Conservation (phyloP, 164 flowering plant species). For the Kalanchoe fedtschenkoi region DNA sequence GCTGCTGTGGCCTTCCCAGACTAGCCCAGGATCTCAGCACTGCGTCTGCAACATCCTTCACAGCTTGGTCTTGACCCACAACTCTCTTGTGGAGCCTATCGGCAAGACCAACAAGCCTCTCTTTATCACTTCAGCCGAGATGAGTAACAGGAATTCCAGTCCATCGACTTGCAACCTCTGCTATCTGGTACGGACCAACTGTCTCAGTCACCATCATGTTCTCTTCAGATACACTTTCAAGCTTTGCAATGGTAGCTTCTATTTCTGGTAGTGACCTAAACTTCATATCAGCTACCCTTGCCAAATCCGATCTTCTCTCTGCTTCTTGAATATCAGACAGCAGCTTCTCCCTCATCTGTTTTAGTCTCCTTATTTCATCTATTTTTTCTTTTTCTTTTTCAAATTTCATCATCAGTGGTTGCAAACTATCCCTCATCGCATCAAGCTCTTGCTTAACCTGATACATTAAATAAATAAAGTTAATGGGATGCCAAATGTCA, state of each 20-base stretch:
- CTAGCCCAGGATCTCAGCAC: slow-evolving; percentile 88
- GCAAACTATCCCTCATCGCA: slow-evolving; percentile 71
- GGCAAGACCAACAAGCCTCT: slow-evolving; percentile 64
- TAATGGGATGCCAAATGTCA: background rate
- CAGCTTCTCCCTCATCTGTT: slow-evolving; percentile 68
- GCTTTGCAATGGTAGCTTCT: slow-evolving; percentile 54
- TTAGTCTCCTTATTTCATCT: slow-evolving; percentile 63
- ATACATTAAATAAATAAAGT: background rate
- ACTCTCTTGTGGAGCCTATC: slow-evolving; percentile 78
- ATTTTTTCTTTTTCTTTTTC: slow-evolving; percentile 69
- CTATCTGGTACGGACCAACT: slow-evolving; percentile 80
- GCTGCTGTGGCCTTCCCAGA: slow-evolving; percentile 72
- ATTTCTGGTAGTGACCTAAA: slow-evolving; percentile 78
- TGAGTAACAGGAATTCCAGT: slow-evolving; percentile 86
- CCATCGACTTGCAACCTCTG: slow-evolving; percentile 93
- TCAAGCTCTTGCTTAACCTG: slow-evolving; percentile 76
- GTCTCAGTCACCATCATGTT: slow-evolving; percentile 66
- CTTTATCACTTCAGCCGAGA: slow-evolving; percentile 74
- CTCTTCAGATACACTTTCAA: slow-evolving; percentile 43
- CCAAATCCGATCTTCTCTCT: slow-evolving; percentile 72
- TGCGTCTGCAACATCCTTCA: slow-evolving; percentile 74
- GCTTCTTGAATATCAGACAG: slow-evolving; percentile 59
- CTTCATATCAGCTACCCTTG: slow-evolving; percentile 69
- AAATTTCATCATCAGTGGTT: slow-evolving; percentile 73
- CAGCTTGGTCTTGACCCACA: slow-evolving; percentile 83